phyloP scores from a whole-genome alignment of 257 asterid genomes.

The Fraxinus americana region DNA sequence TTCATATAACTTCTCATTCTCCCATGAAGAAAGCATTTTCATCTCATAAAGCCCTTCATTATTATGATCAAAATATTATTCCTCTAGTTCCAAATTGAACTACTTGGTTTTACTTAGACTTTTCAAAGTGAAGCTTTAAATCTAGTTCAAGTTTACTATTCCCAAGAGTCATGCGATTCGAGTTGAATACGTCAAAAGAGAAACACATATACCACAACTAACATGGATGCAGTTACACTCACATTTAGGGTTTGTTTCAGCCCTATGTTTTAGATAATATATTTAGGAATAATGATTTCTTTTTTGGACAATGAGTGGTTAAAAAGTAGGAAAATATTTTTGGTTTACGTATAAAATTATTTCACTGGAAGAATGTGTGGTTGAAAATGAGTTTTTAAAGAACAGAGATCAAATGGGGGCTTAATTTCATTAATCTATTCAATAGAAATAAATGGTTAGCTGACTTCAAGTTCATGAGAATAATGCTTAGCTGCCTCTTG shows the following conservation, averaged over 20 bases:
- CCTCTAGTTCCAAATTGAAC: background rate
- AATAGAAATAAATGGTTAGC: background rate
- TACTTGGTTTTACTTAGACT: background rate
- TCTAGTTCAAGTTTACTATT: background rate
- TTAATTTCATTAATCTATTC: background rate
- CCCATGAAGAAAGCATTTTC: background rate
- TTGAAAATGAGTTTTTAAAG: no score
- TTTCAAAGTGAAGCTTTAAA: background rate
- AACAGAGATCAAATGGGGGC: no score
- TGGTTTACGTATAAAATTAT: no score
- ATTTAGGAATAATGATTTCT: no score
- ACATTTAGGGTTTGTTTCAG: no score
- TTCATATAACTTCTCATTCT: background rate
- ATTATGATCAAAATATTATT: background rate
- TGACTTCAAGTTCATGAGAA: background rate
- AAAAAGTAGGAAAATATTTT: no score
- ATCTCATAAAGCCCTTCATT: background rate
- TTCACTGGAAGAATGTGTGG: no score
- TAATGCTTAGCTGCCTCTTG: background rate
- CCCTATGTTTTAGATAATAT: no score
- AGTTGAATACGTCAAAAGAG: background rate
- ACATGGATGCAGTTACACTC: background rate
- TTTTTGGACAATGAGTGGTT: no score
- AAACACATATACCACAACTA: background rate
- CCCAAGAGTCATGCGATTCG: background rate